Conservation (phyloP, 2,329 filamentous ascomycete species). For the Curvularia spicifera region DNA sequence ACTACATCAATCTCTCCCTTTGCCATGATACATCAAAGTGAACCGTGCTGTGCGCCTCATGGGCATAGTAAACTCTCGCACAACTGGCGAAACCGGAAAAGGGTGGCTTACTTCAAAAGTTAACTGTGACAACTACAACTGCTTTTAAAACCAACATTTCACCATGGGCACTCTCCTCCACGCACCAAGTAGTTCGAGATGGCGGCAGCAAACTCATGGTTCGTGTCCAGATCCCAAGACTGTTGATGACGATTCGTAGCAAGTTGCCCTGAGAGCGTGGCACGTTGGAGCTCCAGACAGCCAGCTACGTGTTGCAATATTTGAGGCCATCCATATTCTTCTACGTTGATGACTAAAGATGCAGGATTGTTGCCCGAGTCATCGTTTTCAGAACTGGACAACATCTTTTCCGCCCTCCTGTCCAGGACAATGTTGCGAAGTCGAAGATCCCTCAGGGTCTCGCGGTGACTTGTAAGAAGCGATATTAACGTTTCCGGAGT, state of each 20-base stretch:
- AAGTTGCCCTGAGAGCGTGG: constrained; percentile 8
- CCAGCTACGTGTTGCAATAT: neutral
- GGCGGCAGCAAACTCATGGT: neutral
- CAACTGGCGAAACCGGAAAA: too few species aligned
- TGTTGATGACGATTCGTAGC: neutral
- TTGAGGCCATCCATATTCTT: neutral
- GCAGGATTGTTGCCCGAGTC: neutral
- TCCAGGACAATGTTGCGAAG: constrained; percentile 8
- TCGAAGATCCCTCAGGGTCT: constrained; percentile 19
- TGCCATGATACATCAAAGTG: neutral
- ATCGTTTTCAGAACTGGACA: neutral
- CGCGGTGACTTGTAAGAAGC: constrained; percentile 13
- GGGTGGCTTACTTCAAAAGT: too few species aligned
- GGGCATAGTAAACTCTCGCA: too few species aligned
- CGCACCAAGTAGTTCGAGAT: neutral
- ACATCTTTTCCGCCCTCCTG: neutral
- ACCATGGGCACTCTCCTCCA: constrained; percentile 3
- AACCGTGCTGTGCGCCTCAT: neutral
- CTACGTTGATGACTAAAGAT: neutral
- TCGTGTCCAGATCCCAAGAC: constrained; percentile 1
- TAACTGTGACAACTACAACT: too few species aligned
- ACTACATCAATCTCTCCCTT: neutral
- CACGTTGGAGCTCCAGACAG: constrained; percentile 3
- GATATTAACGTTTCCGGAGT: constrained; percentile 7
- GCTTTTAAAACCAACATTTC: neutral